phyloP scores from a whole-genome alignment of 257 asterid species.

The Gardenia jasminoides region DNA sequence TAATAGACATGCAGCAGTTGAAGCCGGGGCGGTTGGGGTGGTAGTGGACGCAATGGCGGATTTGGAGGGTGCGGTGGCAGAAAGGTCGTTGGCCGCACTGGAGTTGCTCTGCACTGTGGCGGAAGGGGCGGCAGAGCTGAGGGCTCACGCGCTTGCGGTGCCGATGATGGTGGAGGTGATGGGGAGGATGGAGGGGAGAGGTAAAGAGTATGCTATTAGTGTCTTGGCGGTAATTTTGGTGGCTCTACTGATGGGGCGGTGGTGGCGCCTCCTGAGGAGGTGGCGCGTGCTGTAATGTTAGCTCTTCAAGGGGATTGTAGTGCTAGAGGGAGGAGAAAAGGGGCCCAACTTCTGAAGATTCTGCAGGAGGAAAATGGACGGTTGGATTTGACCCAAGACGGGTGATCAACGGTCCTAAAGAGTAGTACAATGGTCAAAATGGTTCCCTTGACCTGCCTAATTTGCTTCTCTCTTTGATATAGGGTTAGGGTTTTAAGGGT shows the following conservation, averaged over 20 bases:
- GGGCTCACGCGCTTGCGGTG: slow-evolving; percentile 70
- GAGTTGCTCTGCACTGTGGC: slow-evolving; percentile 69
- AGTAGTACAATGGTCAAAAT: background rate
- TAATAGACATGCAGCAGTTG: slow-evolving; percentile 64
- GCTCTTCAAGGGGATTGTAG: slow-evolving; percentile 77
- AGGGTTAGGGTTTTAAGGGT: background rate
- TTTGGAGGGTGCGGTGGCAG: slow-evolving; percentile 61
- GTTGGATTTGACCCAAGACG: slow-evolving; percentile 35
- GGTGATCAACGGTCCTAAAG: background rate
- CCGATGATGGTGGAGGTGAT: slow-evolving; percentile 89
- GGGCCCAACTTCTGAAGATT: slow-evolving; percentile 75
- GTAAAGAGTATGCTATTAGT: slow-evolving; percentile 72
- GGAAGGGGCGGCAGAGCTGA: slow-evolving; percentile 76
- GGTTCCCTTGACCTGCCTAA: background rate
- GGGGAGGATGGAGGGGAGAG: slow-evolving; percentile 85
- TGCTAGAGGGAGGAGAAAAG: slow-evolving; percentile 69
- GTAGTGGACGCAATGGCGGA: slow-evolving; percentile 73
- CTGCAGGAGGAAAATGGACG: slow-evolving; percentile 52
- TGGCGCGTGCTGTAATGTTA: slow-evolving; percentile 85
- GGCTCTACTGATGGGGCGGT: slow-evolving; percentile 45
- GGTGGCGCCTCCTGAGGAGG: slow-evolving; percentile 78
- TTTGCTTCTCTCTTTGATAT: too few relatives aligned
- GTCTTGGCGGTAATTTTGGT: slow-evolving; percentile 61
- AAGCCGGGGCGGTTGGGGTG: slow-evolving; percentile 63
- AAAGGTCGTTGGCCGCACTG: slow-evolving; percentile 68